phyloP scores from a whole-genome alignment of 805 yeast genomes.

The Pichia manshurica region DNA sequence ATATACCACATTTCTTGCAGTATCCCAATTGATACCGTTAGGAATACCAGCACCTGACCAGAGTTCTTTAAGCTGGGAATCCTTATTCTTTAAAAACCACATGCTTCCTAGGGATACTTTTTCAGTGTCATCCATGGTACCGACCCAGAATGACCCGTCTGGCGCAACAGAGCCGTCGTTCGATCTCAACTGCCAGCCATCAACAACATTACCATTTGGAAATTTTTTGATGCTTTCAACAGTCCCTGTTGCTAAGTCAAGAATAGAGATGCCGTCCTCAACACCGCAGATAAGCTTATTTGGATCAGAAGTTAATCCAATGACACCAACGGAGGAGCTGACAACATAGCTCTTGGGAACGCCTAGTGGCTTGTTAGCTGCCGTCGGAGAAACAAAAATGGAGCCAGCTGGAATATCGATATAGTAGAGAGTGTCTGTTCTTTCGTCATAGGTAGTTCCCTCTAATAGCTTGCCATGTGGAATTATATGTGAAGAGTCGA shows the following conservation, averaged over 20 bases:
- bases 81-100: slow-evolving; percentile 35
- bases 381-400: slow-evolving; percentile 19
- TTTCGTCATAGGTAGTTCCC: slow-evolving; percentile 58
- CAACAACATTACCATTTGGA: slow-evolving; percentile 32
- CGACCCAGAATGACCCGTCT: slow-evolving; percentile 71
- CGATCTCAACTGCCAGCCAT: slow-evolving; percentile 43
- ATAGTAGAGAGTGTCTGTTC: slow-evolving; percentile 48
- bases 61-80: slow-evolving; percentile 27
- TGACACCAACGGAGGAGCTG: slow-evolving; percentile 57
- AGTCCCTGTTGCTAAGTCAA: slow-evolving; percentile 36
- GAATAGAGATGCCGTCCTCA: slow-evolving; percentile 57
- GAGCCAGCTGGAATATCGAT: slow-evolving; percentile 40
- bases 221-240: slow-evolving; percentile 37
- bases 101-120: slow-evolving; percentile 41
- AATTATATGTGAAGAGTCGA: slow-evolving; percentile 22
- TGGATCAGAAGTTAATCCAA: slow-evolving; percentile 57
- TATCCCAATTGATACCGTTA: slow-evolving; percentile 63
- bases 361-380: slow-evolving; percentile 16
- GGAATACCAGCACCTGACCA: slow-evolving; percentile 46
- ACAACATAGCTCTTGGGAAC: slow-evolving; percentile 31
- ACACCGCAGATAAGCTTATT: slow-evolving; percentile 55
- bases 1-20: slow-evolving; percentile 35
- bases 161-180: slow-evolving; percentile 83
- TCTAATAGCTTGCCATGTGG: slow-evolving; percentile 48
- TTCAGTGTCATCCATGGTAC: slow-evolving; percentile 53